Conservation (phyloP, 148 eudicot genomes). For the Diospyros lotus region DNA sequence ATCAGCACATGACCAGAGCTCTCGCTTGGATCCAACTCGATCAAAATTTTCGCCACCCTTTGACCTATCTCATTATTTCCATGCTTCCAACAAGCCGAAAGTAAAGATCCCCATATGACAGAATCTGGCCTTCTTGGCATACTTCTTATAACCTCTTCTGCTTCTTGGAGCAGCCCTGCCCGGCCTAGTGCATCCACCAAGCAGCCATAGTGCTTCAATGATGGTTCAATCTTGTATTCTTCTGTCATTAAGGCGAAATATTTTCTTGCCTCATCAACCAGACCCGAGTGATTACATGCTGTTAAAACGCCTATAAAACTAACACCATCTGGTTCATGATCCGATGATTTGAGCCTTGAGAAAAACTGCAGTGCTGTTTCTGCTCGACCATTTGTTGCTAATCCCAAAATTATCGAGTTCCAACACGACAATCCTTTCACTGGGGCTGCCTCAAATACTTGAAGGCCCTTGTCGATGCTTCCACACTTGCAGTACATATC, state of each 20-base stretch:
- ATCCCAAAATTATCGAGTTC: conserved; percentile 58
- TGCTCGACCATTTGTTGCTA: conserved; percentile 53
- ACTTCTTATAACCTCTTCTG: conserved; percentile 27
- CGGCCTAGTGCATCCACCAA: conserved; percentile 44
- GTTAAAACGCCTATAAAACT: conserved; percentile 50
- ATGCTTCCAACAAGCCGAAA: conserved; percentile 49
- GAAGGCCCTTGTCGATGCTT: conserved; percentile 30
- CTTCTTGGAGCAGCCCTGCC: conserved; percentile 43
- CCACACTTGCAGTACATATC: conserved; percentile 67
- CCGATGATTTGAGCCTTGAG: conserved; percentile 30
- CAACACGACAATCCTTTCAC: conserved; percentile 41
- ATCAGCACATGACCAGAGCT: conserved; percentile 38
- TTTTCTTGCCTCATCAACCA: conserved; percentile 37
- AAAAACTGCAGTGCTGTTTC: conserved; percentile 35
- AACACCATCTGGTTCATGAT: conserved; percentile 39
- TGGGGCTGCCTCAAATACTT: conserved; percentile 28
- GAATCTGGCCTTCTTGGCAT: conserved; percentile 45
- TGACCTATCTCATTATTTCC: conserved; percentile 38
- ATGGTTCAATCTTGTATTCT: conserved; percentile 36
- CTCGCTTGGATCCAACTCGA: conserved; percentile 30
- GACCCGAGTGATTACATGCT: conserved; percentile 43
- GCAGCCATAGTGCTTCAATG: conserved; percentile 51
- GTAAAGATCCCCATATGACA: conserved; percentile 46
- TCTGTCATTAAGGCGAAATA: conserved; percentile 35
- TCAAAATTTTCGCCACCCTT: conserved; percentile 27